These are phyloP conservation scores for Mortierella antarctica DNA, from an alignment of 192 early-diverging fungal genomes.

Conservation along the genomic window DNA sequence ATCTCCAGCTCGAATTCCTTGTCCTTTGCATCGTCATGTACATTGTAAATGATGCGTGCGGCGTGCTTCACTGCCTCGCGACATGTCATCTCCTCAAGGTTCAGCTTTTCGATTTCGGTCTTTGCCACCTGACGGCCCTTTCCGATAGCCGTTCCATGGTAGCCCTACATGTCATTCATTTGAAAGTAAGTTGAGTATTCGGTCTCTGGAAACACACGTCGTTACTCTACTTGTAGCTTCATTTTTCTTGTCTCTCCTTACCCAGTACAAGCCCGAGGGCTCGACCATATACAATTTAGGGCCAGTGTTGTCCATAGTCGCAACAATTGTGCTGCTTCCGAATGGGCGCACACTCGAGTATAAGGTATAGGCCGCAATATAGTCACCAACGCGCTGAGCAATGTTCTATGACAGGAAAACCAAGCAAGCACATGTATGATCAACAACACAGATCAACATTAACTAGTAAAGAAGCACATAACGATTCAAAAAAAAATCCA, in stretches of 20 bases:
- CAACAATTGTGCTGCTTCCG: slow-evolving; percentile 88
- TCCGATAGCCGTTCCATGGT: slow-evolving; percentile 93
- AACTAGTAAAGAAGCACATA: neutral
- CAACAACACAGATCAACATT: neutral
- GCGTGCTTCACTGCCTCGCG: slow-evolving; percentile 94
- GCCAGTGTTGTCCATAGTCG: slow-evolving; percentile 80
- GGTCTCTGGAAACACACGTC: slow-evolving; percentile 3
- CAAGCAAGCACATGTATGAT: neutral
- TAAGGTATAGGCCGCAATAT: slow-evolving; percentile 95
- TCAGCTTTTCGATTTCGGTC: slow-evolving; percentile 99
- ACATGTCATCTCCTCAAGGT: slow-evolving; percentile 80
- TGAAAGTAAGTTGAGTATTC: neutral
- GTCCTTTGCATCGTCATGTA: slow-evolving; percentile 97
- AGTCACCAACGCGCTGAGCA: slow-evolving; percentile 92
- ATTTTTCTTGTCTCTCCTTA: slow-evolving; percentile 50
- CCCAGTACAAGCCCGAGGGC: slow-evolving; percentile 95
- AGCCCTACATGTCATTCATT: slow-evolving; percentile 71
- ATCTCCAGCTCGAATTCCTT: slow-evolving; percentile 99
- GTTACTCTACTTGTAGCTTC: neutral
- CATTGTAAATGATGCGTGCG: slow-evolving; percentile 93
- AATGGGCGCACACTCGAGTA: slow-evolving; percentile 97
- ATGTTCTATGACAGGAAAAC: slow-evolving; percentile 65
- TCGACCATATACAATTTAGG: slow-evolving; percentile 95
- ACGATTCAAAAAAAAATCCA: neutral
- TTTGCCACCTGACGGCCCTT: slow-evolving; percentile 98